Conservation (phyloP, 345 rosid genomes). For the Kernera saxatilis region DNA sequence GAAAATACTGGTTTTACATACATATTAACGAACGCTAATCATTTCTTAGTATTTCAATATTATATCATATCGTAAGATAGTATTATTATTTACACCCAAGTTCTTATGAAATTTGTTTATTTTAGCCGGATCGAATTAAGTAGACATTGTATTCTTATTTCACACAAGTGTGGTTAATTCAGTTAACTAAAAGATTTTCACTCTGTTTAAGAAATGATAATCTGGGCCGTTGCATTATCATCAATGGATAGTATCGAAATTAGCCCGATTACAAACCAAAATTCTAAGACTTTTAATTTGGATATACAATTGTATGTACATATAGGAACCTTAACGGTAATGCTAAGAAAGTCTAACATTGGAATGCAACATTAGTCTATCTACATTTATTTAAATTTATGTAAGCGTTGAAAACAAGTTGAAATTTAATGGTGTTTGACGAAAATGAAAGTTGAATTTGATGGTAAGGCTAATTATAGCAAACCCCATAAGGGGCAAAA, state of each 20-base stretch:
- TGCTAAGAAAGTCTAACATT: neutral
- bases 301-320: neutral
- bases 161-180: neutral
- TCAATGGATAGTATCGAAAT: neutral
- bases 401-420: neutral
- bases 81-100: neutral
- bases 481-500: slow-evolving; percentile 11
- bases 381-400: neutral
- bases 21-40: neutral
- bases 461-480: neutral
- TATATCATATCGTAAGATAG: neutral
- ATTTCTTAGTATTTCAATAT: neutral
- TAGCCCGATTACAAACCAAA: neutral
- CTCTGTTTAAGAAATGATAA: neutral
- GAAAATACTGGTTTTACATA: neutral
- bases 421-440: neutral
- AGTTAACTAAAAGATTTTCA: neutral
- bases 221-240: neutral
- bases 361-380: neutral
- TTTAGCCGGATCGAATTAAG: no score
- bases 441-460: neutral
- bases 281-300: neutral
- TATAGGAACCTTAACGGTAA: neutral
- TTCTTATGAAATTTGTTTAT: neutral
- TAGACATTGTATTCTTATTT: neutral